Evolutionary conservation across 1,284 basidiomycete genomes (phyloP).

Genomic region (Cryptococcus maquisensis): DNA sequence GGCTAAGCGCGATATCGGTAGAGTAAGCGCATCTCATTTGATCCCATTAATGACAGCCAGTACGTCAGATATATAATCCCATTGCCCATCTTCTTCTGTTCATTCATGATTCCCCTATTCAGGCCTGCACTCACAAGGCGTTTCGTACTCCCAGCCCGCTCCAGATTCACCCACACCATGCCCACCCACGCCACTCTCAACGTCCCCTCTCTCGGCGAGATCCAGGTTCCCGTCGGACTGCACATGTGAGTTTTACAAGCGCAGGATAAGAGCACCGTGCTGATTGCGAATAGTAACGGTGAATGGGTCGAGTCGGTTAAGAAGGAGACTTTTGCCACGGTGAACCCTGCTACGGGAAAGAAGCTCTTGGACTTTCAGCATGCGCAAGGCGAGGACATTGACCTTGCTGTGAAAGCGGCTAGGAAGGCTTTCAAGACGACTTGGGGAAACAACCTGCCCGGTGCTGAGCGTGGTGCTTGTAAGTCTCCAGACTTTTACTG

Average conservation of each 20-base stretch:
- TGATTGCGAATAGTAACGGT: constrained; percentile 30
- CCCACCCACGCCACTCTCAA: constrained; percentile 17
- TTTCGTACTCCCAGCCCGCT: background rate
- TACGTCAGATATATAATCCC: background rate
- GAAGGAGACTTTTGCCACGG: constrained; percentile 27
- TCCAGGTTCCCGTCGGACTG: constrained; percentile 70
- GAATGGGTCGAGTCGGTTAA: constrained; percentile 30
- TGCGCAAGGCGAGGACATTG: constrained; percentile 60
- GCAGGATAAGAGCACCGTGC: too few species aligned
- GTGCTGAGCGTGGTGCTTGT: constrained; percentile 64
- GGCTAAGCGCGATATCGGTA: too few species aligned
- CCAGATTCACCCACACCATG: constrained; percentile 4
- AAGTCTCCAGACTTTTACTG: too few species aligned
- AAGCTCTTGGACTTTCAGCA: constrained; percentile 33
- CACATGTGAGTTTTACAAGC: constrained; percentile 69
- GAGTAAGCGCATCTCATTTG: too few species aligned
- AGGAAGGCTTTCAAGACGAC: constrained; percentile 74
- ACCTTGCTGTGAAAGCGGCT: constrained; percentile 75
- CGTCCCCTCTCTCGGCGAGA: constrained; percentile 38
- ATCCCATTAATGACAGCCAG: background rate
- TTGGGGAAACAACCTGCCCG: constrained; percentile 84
- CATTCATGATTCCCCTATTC: background rate
- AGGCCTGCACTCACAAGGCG: background rate
- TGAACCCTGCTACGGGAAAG: constrained; percentile 57
- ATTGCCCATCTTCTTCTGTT: background rate